phyloP scores from a whole-genome alignment of 148 eudicot genomes.

The Limonium bicolor region DNA sequence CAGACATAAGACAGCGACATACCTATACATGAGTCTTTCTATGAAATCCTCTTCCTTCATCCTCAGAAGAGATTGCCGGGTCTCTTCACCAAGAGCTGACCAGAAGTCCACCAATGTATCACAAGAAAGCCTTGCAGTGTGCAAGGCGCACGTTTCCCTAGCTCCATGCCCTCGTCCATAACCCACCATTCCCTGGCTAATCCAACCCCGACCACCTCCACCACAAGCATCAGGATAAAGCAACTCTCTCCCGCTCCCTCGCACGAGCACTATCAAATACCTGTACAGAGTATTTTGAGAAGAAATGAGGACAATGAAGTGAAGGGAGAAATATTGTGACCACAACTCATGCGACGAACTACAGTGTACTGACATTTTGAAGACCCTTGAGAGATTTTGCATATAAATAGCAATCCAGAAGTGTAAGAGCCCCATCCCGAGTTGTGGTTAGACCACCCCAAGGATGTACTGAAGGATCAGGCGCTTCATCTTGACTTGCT shows the following conservation, averaged over 20 bases:
- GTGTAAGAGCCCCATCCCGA: slow-evolving; percentile 70
- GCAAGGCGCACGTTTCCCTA: slow-evolving; percentile 95
- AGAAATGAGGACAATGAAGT: slow-evolving; percentile 7
- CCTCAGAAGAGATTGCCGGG: slow-evolving; percentile 69
- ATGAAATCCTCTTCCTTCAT: slow-evolving; percentile 99
- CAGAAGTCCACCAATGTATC: slow-evolving; percentile 96
- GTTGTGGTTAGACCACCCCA: slow-evolving; percentile 95
- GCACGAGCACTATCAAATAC: slow-evolving; percentile 93
- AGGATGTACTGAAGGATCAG: slow-evolving; percentile 91
- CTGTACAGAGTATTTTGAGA: slow-evolving; percentile 22
- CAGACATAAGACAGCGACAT: slow-evolving; percentile 10
- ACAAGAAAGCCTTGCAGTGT: slow-evolving; percentile 92
- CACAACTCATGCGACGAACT: background rate
- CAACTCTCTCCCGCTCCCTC: slow-evolving; percentile 90
- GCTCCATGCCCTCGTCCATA: slow-evolving; percentile 94
- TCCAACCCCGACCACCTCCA: slow-evolving; percentile 96
- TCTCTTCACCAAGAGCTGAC: slow-evolving; percentile 97
- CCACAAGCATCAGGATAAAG: slow-evolving; percentile 99
- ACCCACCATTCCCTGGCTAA: slow-evolving; percentile 77
- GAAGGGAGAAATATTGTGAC: background rate
- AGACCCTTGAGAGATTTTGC: slow-evolving; percentile 78
- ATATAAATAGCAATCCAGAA: slow-evolving; percentile 67
- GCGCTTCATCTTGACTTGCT: slow-evolving; percentile 49
- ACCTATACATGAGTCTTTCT: slow-evolving; percentile 95
- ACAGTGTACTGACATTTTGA: slow-evolving; percentile 43